Conservation (phyloP, 177 flowering plant species). For the Vitis hybrid region DNA sequence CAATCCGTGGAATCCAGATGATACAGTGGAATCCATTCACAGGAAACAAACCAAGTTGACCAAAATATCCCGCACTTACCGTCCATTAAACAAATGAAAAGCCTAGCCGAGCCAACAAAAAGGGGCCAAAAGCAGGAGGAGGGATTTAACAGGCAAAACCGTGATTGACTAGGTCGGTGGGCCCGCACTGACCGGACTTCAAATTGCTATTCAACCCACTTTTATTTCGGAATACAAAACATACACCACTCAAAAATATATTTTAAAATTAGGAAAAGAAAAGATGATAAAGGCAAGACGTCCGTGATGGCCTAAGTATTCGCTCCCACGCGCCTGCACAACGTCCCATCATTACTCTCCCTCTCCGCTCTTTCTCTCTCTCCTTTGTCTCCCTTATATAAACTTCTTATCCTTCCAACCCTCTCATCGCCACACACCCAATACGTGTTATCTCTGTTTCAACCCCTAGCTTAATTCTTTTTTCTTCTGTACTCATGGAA, state of each 20-base stretch:
- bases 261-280: conserved; percentile 2
- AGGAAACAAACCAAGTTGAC: neutral
- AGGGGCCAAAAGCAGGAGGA: neutral
- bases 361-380: conserved; percentile 18
- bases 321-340: conserved; percentile 40
- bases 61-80: conserved; percentile 4
- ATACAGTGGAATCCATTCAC: neutral
- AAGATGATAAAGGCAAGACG: conserved; percentile 30
- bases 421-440: conserved; percentile 10
- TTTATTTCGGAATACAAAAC: conserved; percentile 25
- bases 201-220: conserved; percentile 1
- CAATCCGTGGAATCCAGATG: neutral
- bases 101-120: conserved; percentile 20
- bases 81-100: neutral
- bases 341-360: conserved; percentile 14
- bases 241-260: conserved; percentile 17
- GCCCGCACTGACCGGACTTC: conserved; percentile 35
- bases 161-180: conserved; percentile 32
- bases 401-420: conserved; percentile 5
- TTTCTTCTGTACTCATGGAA: conserved; percentile 24
- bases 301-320: conserved; percentile 52
- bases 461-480: neutral
- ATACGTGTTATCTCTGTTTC: neutral
- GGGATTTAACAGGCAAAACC: neutral
- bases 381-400: conserved; percentile 17